phyloP scores from a whole-genome alignment of 352 stramenopile species.

The Pythium apleroticum region DNA sequence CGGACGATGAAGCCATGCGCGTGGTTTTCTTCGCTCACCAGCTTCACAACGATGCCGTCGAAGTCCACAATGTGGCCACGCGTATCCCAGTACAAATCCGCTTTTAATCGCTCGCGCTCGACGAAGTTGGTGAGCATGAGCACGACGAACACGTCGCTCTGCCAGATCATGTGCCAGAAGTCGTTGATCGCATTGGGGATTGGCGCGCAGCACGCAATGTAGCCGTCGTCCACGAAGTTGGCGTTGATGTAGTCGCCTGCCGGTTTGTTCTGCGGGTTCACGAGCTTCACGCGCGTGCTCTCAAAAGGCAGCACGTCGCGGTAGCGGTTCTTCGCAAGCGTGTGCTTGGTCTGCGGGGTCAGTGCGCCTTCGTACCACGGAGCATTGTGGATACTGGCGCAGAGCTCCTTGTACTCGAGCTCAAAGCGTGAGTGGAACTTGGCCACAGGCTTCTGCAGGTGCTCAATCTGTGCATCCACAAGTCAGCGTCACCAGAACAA shows the following conservation, averaged over 20 bases:
- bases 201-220: slow-evolving; percentile 78
- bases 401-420: slow-evolving; percentile 67
- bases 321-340: slow-evolving; percentile 77
- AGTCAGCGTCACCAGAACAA: background rate
- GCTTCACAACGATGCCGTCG: slow-evolving; percentile 46
- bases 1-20: slow-evolving; percentile 49
- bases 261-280: slow-evolving; percentile 9
- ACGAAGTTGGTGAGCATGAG: slow-evolving; percentile 90
- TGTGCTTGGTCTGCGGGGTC: slow-evolving; percentile 63
- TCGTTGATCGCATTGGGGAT: slow-evolving; percentile 60
- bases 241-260: slow-evolving; percentile 74
- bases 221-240: slow-evolving; percentile 58
- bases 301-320: slow-evolving; percentile 76
- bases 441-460: slow-evolving; percentile 31
- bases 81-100: slow-evolving; percentile 73
- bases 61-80: slow-evolving; percentile 48
- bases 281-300: slow-evolving; percentile 60
- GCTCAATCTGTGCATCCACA: slow-evolving; percentile 28
- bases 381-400: slow-evolving; percentile 52
- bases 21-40: slow-evolving; percentile 42
- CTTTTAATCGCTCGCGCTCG: slow-evolving; percentile 67
- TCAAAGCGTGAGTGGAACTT: slow-evolving; percentile 45
- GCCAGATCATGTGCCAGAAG: slow-evolving; percentile 87
- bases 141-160: slow-evolving; percentile 74
- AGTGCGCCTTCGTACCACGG: slow-evolving; percentile 55